Base-by-base conservation (phyloP, 225 moss, liverwort and hornwort genomes). In the Polytrichum formosum region DNA sequence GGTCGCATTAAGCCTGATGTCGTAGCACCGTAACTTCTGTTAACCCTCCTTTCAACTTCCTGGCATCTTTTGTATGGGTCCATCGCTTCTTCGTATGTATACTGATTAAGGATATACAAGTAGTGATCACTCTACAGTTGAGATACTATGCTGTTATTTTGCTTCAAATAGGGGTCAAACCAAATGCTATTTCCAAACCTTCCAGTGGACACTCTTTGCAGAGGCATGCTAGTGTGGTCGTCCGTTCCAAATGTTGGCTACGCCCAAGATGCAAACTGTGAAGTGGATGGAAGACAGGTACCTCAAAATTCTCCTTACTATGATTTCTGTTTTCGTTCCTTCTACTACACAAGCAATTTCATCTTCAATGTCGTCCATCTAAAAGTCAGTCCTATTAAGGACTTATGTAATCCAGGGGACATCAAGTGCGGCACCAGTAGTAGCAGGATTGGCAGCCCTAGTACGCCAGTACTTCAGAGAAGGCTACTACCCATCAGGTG, bases 401-500 rank as follows among this genome's bases (percentile, higher is more conserved):
- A 28, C 26, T 13, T 1, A 4, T 58, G 60, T 67, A 33, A 60
- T 75, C 63, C 69, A 90, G 90, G 90, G 90, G 7, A 90, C 90
- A 68, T 90, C 90, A 71, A 87, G 90, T 64, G 76, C 90, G 35
- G 78, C 90, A 37, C 90, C 90, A 54, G n/a, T 90, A 7, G 79
- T 83, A 68, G 90, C 90, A 1, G 90, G 90, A 6, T 69, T 77
- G 76, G 85, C 90, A 18, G 69, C 87, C 55, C 73, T 90, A 64
- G 79, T 73, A 53, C 82, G 90, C 29, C 85, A 90, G 53, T 90
- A 90, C 53, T 87, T 90, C 23, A 76, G 83, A 62, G 87, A 90
- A 71, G 90, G 90, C 21, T 87, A 90, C 67, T 90, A 90, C 19
- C 90, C 90, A 77, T 85, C 83, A 76, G 90, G 90, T 85, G 63